Conservation (phyloP, 2,329 filamentous ascomycete genomes). For the Colletotrichum horii region DNA sequence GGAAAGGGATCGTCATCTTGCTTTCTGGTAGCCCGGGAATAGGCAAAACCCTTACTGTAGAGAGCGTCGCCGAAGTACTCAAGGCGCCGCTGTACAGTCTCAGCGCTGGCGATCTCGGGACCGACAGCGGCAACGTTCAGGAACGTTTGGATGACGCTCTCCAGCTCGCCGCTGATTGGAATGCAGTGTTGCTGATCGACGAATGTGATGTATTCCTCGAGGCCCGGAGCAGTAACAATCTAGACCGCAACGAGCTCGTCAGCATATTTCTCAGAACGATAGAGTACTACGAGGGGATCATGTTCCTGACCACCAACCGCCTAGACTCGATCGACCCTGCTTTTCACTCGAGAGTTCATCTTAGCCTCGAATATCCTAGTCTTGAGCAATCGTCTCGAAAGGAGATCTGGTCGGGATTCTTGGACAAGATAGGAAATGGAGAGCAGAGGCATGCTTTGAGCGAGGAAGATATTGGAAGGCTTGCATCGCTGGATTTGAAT, state of each 20-base stretch:
- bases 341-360: constrained; percentile 28
- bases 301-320: constrained; percentile 47
- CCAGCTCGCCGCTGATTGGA: constrained; percentile 57
- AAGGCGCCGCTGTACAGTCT: neutral
- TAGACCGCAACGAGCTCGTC: neutral
- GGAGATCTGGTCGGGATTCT: neutral
- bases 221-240: constrained; percentile 61
- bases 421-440: neutral
- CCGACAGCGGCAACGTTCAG: neutral
- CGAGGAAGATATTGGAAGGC: neutral
- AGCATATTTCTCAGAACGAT: constrained; percentile 42
- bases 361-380: neutral
- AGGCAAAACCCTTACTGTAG: constrained; percentile 23
- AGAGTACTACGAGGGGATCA: constrained; percentile 39
- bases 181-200: constrained; percentile 82
- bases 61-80: neutral
- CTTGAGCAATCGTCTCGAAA: neutral
- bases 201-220: constrained; percentile 87
- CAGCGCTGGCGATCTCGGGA: neutral
- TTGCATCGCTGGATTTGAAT: neutral
- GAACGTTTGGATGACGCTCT: neutral
- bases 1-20: neutral
- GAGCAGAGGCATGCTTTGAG: neutral
- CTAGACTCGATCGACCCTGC: constrained; percentile 34
- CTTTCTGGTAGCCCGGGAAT: constrained; percentile 4